phyloP scores from a whole-genome alignment of 352 stramenopile species.

The Nothophytophthora sp. region DNA sequence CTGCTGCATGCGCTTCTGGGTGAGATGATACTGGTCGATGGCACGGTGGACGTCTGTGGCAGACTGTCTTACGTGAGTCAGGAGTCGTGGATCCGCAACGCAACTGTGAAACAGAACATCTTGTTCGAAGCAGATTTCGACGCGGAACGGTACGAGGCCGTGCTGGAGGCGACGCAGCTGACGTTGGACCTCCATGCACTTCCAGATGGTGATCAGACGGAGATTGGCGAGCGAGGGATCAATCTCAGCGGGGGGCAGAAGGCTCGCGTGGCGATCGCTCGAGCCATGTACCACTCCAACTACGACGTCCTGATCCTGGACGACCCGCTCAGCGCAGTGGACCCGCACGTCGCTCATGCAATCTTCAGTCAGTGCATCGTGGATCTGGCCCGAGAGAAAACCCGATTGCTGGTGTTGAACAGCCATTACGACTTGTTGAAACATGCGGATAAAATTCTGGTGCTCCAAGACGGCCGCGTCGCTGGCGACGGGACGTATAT shows the following conservation, averaged over 20 bases:
- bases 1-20: conserved; percentile 50
- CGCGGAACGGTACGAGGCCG: conserved; percentile 30
- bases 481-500: conserved; percentile 21
- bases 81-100: conserved; percentile 93
- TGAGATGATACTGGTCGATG: conserved; percentile 41
- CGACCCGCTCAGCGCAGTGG: conserved; percentile 39
- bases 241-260: conserved; percentile 95
- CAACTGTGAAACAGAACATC: conserved; percentile 83
- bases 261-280: conserved; percentile 79
- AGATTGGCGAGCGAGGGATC: conserved; percentile 96
- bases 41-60: conserved; percentile 27
- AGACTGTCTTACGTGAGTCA: conserved; percentile 88
- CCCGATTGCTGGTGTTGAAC: conserved; percentile 85
- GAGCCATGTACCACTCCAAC: conserved; percentile 84
- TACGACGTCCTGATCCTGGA: conserved; percentile 56
- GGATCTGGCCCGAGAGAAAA: conserved; percentile 24
- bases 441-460: conserved; percentile 35
- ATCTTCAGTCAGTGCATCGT: conserved; percentile 38
- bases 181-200: conserved; percentile 84
- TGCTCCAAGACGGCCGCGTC: conserved; percentile 29
- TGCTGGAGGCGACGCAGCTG: conserved; percentile 82
- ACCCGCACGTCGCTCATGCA: conserved; percentile 34
- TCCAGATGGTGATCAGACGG: conserved; percentile 87
- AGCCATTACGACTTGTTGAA: conserved; percentile 32
- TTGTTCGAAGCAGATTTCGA: conserved; percentile 33